Evolutionary conservation across 75 land plant species (phyloP).

Genomic region (Ceratopteris richardii): DNA sequence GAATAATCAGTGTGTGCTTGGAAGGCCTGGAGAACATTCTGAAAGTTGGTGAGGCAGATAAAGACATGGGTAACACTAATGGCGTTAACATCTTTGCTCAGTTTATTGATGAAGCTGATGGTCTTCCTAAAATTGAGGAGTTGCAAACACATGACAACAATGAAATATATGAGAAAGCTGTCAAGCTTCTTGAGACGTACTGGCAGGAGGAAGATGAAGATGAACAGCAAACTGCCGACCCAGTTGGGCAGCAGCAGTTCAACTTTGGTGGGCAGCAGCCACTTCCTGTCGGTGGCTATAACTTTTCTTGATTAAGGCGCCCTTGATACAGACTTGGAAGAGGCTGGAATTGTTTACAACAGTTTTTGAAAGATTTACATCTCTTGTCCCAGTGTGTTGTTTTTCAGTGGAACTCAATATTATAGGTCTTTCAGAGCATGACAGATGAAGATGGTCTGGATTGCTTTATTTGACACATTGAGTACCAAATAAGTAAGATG

Average conservation of each 20-base stretch:
- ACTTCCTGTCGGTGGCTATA: slow-evolving; percentile 27
- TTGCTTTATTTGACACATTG: too few relatives aligned
- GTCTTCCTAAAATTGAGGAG: slow-evolving; percentile 69
- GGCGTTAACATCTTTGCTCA: slow-evolving; percentile 54
- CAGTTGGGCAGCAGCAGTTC: slow-evolving; percentile 35
- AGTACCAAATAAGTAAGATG: too few relatives aligned
- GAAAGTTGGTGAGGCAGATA: slow-evolving; percentile 50
- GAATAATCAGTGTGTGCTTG: slow-evolving; percentile 41
- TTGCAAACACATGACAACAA: slow-evolving; percentile 65
- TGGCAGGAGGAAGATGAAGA: slow-evolving; percentile 65
- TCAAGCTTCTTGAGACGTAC: slow-evolving; percentile 64
- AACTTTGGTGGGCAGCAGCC: slow-evolving; percentile 35
- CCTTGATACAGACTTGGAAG: too few relatives aligned
- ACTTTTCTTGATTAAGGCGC: slow-evolving; percentile 27
- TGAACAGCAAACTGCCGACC: slow-evolving; percentile 10
- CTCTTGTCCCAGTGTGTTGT: too few relatives aligned
- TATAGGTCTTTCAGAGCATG: too few relatives aligned
- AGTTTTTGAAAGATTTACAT: too few relatives aligned
- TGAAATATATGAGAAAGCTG: slow-evolving; percentile 62
- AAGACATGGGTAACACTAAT: slow-evolving; percentile 34
- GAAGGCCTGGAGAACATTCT: slow-evolving; percentile 61
- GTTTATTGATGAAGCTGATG: slow-evolving; percentile 68
- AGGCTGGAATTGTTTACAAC: too few relatives aligned
- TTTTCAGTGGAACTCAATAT: too few relatives aligned
- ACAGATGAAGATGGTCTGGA: too few relatives aligned